Percentiles rank a stretch among this genome's conserved stretches.
These are phyloP conservation scores for Gossypium schwendimanii DNA, from an alignment of 441 rosid genomes.

Conservation along the genomic window DNA sequence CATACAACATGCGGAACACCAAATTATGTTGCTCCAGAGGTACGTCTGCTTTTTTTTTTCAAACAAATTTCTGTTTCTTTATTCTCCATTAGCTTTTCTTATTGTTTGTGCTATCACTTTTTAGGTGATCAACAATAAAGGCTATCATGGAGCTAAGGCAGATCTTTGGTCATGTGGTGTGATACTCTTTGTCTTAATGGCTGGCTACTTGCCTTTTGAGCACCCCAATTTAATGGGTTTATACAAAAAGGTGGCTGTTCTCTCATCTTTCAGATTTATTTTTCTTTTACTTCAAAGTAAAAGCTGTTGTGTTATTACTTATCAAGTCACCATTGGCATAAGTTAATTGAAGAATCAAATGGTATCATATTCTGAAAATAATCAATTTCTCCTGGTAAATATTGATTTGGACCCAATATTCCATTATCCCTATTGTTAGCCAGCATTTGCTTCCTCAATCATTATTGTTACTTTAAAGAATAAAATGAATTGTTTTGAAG, in stretches of 20 bases:
- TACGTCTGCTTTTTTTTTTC: constrained; percentile 23
- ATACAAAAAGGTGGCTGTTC: constrained; percentile 68
- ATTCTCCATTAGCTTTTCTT: background rate
- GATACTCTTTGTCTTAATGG: constrained; percentile 92
- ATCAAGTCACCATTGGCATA: background rate
- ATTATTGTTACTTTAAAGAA: background rate
- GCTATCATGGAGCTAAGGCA: constrained; percentile 97
- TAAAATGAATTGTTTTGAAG: background rate
- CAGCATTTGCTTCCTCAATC: background rate
- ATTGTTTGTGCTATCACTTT: constrained; percentile 15
- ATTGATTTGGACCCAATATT: background rate
- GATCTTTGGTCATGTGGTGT: constrained; percentile 99
- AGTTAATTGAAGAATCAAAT: background rate
- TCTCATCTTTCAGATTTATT: background rate
- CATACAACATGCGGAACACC: constrained; percentile 99
- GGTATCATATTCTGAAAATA: background rate
- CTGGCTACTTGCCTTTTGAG: constrained; percentile 94
- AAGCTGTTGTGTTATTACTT: background rate
- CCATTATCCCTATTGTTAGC: background rate
- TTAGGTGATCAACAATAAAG: constrained; percentile 94
- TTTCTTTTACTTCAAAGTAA: background rate
- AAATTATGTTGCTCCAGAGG: constrained; percentile 99
- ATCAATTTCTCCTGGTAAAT: background rate
- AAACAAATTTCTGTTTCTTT: background rate
- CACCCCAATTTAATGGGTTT: constrained; percentile 75